phyloP scores from a whole-genome alignment of 2,329 filamentous ascomycete species.

The Neocatenulostroma microsporum region DNA sequence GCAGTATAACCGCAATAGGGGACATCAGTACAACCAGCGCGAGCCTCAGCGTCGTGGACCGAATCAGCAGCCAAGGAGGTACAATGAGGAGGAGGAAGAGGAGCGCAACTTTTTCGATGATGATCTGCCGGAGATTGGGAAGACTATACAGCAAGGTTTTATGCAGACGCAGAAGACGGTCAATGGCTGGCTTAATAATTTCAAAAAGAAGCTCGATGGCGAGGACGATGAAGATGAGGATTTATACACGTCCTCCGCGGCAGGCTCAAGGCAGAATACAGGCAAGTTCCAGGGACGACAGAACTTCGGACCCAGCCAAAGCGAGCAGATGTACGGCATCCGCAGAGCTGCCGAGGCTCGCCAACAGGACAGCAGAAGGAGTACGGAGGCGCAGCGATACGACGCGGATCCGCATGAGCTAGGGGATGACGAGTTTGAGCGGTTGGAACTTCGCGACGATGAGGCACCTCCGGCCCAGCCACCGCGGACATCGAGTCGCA shows the following conservation, averaged over 20 bases:
- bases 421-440: slow-evolving; percentile 70
- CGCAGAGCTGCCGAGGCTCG: slow-evolving; percentile 21
- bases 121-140: slow-evolving; percentile 84
- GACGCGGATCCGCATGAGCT: slow-evolving; percentile 90
- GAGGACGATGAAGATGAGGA: slow-evolving; percentile 49
- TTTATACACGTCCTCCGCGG: slow-evolving; percentile 36
- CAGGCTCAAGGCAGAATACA: slow-evolving; percentile 20
- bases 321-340: slow-evolving; percentile 34
- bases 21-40: slow-evolving; percentile 28
- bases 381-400: slow-evolving; percentile 83
- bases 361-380: too few species aligned
- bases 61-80: slow-evolving; percentile 44
- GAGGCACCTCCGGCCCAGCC: slow-evolving; percentile 40
- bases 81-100: slow-evolving; percentile 49
- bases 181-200: slow-evolving; percentile 81
- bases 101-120: slow-evolving; percentile 94
- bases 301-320: slow-evolving; percentile 30
- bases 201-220: slow-evolving; percentile 87
- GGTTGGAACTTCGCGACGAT: slow-evolving; percentile 55
- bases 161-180: slow-evolving; percentile 87
- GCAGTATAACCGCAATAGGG: slow-evolving; percentile 66
- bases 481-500: slow-evolving; percentile 51
- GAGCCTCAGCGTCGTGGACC: slow-evolving; percentile 27
- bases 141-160: slow-evolving; percentile 92
- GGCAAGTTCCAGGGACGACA: slow-evolving; percentile 22